phyloP scores from a whole-genome alignment of 768 basidiomycete species.

The Termitomyces sp. region DNA sequence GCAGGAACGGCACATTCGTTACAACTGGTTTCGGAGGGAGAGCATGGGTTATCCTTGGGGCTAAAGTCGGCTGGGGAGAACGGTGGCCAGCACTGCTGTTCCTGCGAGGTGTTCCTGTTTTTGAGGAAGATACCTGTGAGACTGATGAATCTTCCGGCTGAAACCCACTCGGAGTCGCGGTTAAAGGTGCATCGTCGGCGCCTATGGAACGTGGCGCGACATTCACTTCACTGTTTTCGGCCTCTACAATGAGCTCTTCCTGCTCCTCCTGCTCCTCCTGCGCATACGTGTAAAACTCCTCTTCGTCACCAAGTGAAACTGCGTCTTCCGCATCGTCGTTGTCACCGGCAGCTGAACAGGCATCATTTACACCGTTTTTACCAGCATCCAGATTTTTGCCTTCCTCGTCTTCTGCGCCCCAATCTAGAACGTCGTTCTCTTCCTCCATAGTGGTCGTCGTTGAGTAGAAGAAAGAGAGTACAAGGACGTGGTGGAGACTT shows the following conservation, averaged over 20 bases:
- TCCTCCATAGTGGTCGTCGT: conserved; percentile 45
- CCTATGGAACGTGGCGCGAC: conserved; percentile 2
- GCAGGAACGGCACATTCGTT: conserved; percentile 43
- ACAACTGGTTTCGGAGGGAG: conserved; percentile 63
- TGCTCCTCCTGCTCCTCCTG: conserved; percentile 10
- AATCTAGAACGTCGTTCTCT: conserved; percentile 67
- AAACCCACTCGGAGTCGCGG: conserved; percentile 6
- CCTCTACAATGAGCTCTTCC: conserved; percentile 4
- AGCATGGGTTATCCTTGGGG: conserved; percentile 53
- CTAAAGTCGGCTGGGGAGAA: conserved; percentile 20
- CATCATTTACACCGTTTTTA: conserved; percentile 19
- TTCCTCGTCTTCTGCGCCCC: conserved; percentile 50
- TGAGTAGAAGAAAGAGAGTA: conserved; percentile 12
- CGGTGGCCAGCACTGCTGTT: conserved; percentile 11
- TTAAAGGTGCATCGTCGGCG: conserved; percentile 1
- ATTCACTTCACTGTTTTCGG: background rate
- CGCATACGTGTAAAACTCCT: conserved; percentile 48
- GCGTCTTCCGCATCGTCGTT: conserved; percentile 51
- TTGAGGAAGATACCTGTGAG: conserved; percentile 11
- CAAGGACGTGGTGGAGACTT: conserved; percentile 5
- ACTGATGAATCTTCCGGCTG: conserved; percentile 11
- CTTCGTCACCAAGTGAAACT: conserved; percentile 70
- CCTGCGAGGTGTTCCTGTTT: conserved; percentile 11
- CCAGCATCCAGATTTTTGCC: conserved; percentile 19
- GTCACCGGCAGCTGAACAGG: conserved; percentile 27